These are phyloP conservation scores for Collariella sp. DNA, from an alignment of 495 filamentous ascomycete species.

Conservation along the genomic window DNA sequence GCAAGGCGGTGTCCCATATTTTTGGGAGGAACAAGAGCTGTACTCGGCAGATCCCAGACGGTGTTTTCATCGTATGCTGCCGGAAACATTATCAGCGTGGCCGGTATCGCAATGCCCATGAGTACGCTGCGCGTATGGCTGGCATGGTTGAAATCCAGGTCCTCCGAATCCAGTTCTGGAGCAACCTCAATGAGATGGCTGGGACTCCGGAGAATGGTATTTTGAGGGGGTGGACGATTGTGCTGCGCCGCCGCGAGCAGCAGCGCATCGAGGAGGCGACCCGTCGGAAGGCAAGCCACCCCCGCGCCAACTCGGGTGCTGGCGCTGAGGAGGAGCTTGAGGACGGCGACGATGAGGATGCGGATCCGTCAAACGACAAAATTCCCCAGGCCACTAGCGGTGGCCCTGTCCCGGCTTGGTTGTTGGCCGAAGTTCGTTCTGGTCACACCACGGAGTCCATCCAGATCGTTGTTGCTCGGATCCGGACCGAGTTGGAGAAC, in stretches of 20 bases:
- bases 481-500: slow-evolving; percentile 28
- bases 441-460: slow-evolving; percentile 35
- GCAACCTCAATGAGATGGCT: slow-evolving; percentile 29
- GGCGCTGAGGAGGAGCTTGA: slow-evolving; percentile 18
- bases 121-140: slow-evolving; percentile 53
- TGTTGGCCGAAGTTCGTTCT: slow-evolving; percentile 23
- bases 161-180: slow-evolving; percentile 52
- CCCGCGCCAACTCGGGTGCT: background rate
- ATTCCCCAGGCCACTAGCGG: slow-evolving; percentile 17
- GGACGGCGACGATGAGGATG: slow-evolving; percentile 22
- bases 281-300: slow-evolving; percentile 15
- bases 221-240: slow-evolving; percentile 42
- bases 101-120: slow-evolving; percentile 53
- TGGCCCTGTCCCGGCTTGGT: slow-evolving; percentile 39
- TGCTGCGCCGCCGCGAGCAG: slow-evolving; percentile 47
- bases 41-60: slow-evolving; percentile 56
- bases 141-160: slow-evolving; percentile 52
- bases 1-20: slow-evolving; percentile 75
- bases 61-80: slow-evolving; percentile 65
- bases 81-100: slow-evolving; percentile 79
- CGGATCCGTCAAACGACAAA: slow-evolving; percentile 12
- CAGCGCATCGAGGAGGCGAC: slow-evolving; percentile 32
- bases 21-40: slow-evolving; percentile 82
- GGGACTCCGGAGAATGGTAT: slow-evolving; percentile 24
- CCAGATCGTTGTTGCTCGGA: slow-evolving; percentile 26